Evolutionary conservation across 1,284 basidiomycete genomes (phyloP).

Genomic region (Puccinia sorghi): DNA sequence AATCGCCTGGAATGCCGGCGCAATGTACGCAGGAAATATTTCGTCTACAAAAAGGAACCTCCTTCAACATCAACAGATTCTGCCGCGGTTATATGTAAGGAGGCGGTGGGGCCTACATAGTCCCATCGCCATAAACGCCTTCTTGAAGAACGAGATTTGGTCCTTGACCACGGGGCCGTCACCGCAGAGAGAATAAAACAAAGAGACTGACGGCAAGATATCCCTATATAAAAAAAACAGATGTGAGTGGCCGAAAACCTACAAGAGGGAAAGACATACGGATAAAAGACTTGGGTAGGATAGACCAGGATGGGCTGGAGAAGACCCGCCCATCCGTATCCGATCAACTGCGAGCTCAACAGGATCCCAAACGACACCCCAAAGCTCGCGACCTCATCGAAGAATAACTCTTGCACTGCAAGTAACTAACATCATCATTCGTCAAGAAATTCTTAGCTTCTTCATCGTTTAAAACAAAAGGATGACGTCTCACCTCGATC

Average conservation of each 20-base stretch:
- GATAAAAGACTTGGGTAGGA: conserved; percentile 46
- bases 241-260: too few relatives aligned
- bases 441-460: background rate
- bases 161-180: conserved; percentile 17
- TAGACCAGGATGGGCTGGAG: conserved; percentile 48
- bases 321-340: conserved; percentile 49
- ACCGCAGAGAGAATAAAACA: conserved; percentile 44
- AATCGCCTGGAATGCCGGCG: conserved; percentile 43
- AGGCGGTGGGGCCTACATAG: conserved; percentile 11
- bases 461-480: background rate
- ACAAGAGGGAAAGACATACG: conserved; percentile 15
- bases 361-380: conserved; percentile 31
- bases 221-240: conserved; percentile 7
- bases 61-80: background rate
- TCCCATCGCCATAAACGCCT: conserved; percentile 43
- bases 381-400: conserved; percentile 19
- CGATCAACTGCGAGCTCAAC: conserved; percentile 48
- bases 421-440: background rate
- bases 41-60: conserved; percentile 29
- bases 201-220: conserved; percentile 41
- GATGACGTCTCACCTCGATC: conserved; percentile 17
- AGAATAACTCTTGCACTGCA: conserved; percentile 43
- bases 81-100: too few relatives aligned
- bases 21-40: conserved; percentile 45
- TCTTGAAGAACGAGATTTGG: conserved; percentile 45